Base-by-base conservation (phyloP, 2,329 filamentous ascomycete species). In the Epicoccum nigrum region DNA sequence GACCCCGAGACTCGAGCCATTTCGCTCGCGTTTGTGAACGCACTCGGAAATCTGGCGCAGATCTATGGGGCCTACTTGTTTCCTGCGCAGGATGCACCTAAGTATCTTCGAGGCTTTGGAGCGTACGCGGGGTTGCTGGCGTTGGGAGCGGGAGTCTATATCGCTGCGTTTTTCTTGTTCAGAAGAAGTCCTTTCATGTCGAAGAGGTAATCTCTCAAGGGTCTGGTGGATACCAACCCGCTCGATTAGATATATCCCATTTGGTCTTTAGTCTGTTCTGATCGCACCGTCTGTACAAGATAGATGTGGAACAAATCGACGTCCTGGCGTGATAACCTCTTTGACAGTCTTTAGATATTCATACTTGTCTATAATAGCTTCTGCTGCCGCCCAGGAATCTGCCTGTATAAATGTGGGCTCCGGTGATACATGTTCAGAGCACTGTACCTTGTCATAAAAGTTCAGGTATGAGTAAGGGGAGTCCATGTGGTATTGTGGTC, bases 51-150 rank as follows among this genome's bases (percentile, higher is more conserved):
- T 25, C 31, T 66, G 12, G 63, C 63, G 25, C 60, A 63, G 37
- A 48, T 63, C 4, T 64, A 63, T 47, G 60, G 60, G 7, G 56
- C 51, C 19, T 63, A 64, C 45, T 16, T 64, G 20, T 64, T 64
- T 17, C 60, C 60, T 9, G 30, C 49, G 9, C 45, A 55, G 13
- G 62, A 66, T 55, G 57, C 54, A 7, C 60, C 62, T 1, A 62
- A 62, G 54, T 63, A 62, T 48, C 30, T 63, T 13, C 53, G 51
- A 11, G 62, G 61, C 1, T 63, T 64, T 53, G 61, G 60, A 7
- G 51, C 57, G 15, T 64, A 63, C 54, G 59, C 60, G 1, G 61
- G 61, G 9, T 32, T 66, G 27, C 45, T 66, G 47, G 30, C 45
- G 3, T 56, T 66, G 31, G 63, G 60, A 4, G 61, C 55, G 7